Evolutionary conservation across 805 yeast species (phyloP).

Genomic region (Ogataea paradorogensis): DNA sequence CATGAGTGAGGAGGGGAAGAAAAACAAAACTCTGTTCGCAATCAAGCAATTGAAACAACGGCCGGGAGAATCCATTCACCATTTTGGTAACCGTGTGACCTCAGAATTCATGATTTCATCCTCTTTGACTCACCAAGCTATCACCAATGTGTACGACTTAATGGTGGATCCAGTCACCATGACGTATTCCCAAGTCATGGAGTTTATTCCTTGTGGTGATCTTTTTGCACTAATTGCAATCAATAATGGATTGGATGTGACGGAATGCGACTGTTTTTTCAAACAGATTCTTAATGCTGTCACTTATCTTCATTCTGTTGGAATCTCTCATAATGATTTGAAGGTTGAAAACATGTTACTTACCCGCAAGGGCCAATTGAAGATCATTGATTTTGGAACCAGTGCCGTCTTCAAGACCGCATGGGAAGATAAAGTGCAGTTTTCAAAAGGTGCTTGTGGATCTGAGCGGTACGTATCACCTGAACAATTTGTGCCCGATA

Average conservation of each 20-base stretch:
- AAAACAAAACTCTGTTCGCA: conserved; percentile 53
- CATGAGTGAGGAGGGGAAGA: conserved; percentile 40
- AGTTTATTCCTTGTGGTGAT: conserved; percentile 88
- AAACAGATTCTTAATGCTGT: conserved; percentile 84
- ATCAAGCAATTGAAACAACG: conserved; percentile 72
- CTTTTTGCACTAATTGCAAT: conserved; percentile 57
- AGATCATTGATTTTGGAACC: conserved; percentile 85
- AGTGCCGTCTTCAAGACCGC: conserved; percentile 88
- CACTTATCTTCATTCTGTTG: conserved; percentile 82
- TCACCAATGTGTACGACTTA: conserved; percentile 74
- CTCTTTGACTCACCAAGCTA: conserved; percentile 70
- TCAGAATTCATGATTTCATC: conserved; percentile 89
- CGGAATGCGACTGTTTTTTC: conserved; percentile 85
- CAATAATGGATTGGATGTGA: conserved; percentile 49
- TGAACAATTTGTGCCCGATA: conserved; percentile 62
- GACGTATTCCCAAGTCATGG: conserved; percentile 88
- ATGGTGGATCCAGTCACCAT: conserved; percentile 70
- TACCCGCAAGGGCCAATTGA: conserved; percentile 61
- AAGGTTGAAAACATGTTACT: conserved; percentile 84
- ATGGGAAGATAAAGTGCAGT: conserved; percentile 76
- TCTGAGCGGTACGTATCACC: conserved; percentile 92
- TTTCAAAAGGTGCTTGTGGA: conserved; percentile 75
- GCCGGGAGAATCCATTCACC: conserved; percentile 52
- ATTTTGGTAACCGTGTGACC: conserved; percentile 69
- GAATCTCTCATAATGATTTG: conserved; percentile 91